A percentile compares a stretch with the other conserved stretches of the same genome.
These are phyloP conservation scores for Solanum gandarillasii DNA, from an alignment of 257 asterid species.

Conservation along the genomic window DNA sequence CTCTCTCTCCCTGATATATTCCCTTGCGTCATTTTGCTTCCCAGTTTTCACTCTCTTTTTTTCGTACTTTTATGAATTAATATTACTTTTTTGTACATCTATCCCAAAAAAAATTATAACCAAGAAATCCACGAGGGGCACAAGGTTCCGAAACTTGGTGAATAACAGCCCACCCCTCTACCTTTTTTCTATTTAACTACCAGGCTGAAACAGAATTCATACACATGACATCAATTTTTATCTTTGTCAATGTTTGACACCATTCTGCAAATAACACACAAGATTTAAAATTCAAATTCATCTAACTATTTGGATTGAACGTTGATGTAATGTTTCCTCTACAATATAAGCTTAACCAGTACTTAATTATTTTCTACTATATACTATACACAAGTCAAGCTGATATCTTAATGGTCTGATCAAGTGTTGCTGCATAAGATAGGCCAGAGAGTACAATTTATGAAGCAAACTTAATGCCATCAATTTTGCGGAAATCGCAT, in stretches of 20 bases:
- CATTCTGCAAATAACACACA: neutral
- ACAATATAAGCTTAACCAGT: neutral
- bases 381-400: neutral
- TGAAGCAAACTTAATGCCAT: neutral
- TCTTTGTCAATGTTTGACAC: neutral
- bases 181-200: neutral
- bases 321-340: neutral
- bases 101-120: neutral
- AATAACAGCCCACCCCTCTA: neutral
- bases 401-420: neutral
- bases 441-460: neutral
- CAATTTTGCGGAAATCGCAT: neutral
- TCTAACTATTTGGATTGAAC: neutral
- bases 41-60: neutral
- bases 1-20: neutral
- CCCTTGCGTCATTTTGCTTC: neutral
- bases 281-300: neutral
- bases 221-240: neutral
- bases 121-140: neutral
- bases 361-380: neutral
- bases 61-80: neutral
- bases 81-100: neutral
- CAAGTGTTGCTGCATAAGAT: neutral
- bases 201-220: neutral
- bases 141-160: neutral